A percentile compares a stretch with the other conserved stretches of the same genome.
phyloP scores from a whole-genome alignment of 2,329 filamentous ascomycete species.

The Colletotrichum spaethianum region DNA sequence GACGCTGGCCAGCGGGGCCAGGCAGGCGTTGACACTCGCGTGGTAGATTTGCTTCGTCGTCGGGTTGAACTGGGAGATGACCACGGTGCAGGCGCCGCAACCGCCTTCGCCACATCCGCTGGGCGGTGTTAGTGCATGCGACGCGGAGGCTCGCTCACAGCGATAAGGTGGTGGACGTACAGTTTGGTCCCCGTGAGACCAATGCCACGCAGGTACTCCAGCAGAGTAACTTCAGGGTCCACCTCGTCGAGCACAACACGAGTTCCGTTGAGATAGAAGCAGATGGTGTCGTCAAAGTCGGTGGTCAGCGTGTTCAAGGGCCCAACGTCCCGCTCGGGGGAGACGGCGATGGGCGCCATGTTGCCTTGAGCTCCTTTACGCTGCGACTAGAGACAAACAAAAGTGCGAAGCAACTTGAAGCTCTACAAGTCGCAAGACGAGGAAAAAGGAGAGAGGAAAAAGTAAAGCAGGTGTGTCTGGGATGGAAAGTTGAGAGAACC shows the following conservation, averaged over 20 bases:
- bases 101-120: slow-evolving; percentile 95
- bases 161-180: slow-evolving; percentile 53
- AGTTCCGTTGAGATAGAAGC: slow-evolving; percentile 96
- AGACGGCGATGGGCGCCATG: slow-evolving; percentile 72
- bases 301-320: slow-evolving; percentile 73
- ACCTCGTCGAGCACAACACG: slow-evolving; percentile 87
- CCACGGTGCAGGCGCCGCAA: slow-evolving; percentile 96
- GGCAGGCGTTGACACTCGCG: slow-evolving; percentile 95
- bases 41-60: slow-evolving; percentile 95
- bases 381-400: not conserved
- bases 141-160: not conserved
- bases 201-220: slow-evolving; percentile 94
- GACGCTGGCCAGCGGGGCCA: slow-evolving; percentile 91
- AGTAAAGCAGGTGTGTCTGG: not conserved
- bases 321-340: slow-evolving; percentile 59
- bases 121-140: slow-evolving; percentile 2
- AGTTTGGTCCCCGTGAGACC: slow-evolving; percentile 96
- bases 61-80: slow-evolving; percentile 93
- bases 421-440: not conserved
- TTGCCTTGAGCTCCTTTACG: not conserved
- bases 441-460: not conserved
- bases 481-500: slow-evolving; percentile 20
- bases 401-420: not conserved
- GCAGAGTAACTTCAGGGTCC: slow-evolving; percentile 90
- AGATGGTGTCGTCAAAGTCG: slow-evolving; percentile 86